phyloP scores from a whole-genome alignment of 441 rosid genomes.

The Hypseocharis bilobata region DNA sequence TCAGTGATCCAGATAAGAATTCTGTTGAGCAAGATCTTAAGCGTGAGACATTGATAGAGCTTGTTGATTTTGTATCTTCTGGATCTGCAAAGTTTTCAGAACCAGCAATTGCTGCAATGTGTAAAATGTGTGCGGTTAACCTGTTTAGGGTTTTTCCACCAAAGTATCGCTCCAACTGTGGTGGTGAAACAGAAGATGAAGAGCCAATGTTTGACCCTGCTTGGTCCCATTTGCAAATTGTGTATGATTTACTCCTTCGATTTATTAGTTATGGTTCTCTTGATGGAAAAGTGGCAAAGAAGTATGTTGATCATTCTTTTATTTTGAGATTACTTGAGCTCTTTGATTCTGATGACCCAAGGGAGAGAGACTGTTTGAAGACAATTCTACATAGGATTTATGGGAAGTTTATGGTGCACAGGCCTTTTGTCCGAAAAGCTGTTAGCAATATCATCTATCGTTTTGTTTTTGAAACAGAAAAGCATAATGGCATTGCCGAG shows the following conservation, averaged over 20 bases:
- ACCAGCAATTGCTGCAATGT: constrained; percentile 44
- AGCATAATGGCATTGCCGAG: constrained; percentile 67
- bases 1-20: constrained; percentile 40
- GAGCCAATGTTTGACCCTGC: constrained; percentile 70
- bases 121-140: constrained; percentile 53
- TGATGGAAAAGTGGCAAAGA: constrained; percentile 56
- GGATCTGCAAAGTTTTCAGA: constrained; percentile 58
- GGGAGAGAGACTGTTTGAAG: constrained; percentile 68
- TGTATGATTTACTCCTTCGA: constrained; percentile 53
- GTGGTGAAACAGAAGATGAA: constrained; percentile 54
- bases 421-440: constrained; percentile 55
- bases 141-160: constrained; percentile 65
- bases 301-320: constrained; percentile 52
- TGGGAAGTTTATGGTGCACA: constrained; percentile 63
- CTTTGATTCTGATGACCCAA: constrained; percentile 68
- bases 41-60: constrained; percentile 43
- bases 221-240: constrained; percentile 61
- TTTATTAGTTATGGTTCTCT: constrained; percentile 41
- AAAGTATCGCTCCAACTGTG: constrained; percentile 38
- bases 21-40: constrained; percentile 43
- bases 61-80: constrained; percentile 58
- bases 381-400: constrained; percentile 58
- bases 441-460: constrained; percentile 60
- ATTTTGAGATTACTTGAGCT: constrained; percentile 53
- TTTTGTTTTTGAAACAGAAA: constrained; percentile 63